Base-by-base conservation (phyloP, 2,329 filamentous ascomycete species). In the Ophiocordyceps camponoti-rufipedis region DNA sequence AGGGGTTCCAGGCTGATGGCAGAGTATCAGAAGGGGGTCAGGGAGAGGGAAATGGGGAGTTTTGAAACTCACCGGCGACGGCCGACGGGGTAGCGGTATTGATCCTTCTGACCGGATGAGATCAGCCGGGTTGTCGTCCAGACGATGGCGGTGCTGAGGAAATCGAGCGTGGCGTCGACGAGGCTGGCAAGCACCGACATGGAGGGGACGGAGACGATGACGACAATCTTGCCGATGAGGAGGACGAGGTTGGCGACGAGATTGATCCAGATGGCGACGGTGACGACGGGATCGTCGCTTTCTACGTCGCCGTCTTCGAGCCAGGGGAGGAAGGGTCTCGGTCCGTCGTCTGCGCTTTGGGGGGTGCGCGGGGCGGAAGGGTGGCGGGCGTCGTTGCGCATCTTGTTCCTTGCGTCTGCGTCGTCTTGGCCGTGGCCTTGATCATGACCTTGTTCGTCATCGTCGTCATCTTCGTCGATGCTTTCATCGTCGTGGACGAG, bases 181-280 rank as follows among this genome's bases (percentile, higher is more conserved):
- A 89, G 68, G 55, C 78, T 83, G 18, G 85, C 85, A 38, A 89
- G 69, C 12, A 89, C 83, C 5, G 84, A 88, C 58, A 91, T 78
- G 42, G 84, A 89, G 18, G 79, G 84, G 0, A 87, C 86, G 44
- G 85, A 74, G 32, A 85, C 57, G 39, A 88, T 79, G 44, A 91
- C 85, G 38, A 75, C 72, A 44, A 87, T 74, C 60, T 94, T 94
- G 48, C 85, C 76, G 7, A 73, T 72, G 3, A 94, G 71, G 2
- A 94, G 70, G 41, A 85, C 65, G 2, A 77, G 68, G 57, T 94
- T 94, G 48, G 86, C 87, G 19, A 74, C 63, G 43, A 93, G 74
- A 58, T 93, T 94, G 60, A 93, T 65, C 60, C 87, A 89, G 55
- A 96, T 91, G 40, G 89, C 88, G 18, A 91, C 57, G n/a, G 79